A percentile compares a stretch with the other conserved stretches of the same genome.
Evolutionary conservation across 305 asterid genomes (phyloP).

Genomic region (Fraxinus nigra): DNA sequence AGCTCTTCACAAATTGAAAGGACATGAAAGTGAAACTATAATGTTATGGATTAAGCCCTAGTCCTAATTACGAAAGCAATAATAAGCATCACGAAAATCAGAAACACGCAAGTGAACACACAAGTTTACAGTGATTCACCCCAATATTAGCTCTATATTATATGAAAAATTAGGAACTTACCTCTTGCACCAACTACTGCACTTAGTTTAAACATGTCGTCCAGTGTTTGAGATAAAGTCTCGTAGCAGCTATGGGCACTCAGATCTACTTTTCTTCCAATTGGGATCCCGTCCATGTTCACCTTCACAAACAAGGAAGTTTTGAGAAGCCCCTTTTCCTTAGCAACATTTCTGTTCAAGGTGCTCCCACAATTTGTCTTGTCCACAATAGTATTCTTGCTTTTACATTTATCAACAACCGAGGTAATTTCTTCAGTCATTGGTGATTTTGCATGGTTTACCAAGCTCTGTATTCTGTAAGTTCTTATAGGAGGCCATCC

Average conservation of each 20-base stretch:
- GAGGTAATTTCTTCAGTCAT: slow-evolving; percentile 46
- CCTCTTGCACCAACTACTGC: slow-evolving; percentile 40
- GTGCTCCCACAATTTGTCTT: slow-evolving; percentile 24
- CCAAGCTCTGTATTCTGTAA: slow-evolving; percentile 61
- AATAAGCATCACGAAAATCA: background rate
- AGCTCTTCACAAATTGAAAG: background rate
- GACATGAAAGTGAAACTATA: background rate
- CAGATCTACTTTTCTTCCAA: slow-evolving; percentile 82
- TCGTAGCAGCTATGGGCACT: slow-evolving; percentile 64
- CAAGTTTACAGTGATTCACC: background rate
- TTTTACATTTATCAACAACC: slow-evolving; percentile 35
- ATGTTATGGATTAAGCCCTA: background rate
- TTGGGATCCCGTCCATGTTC: slow-evolving; percentile 75
- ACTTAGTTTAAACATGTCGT: slow-evolving; percentile 60
- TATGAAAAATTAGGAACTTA: slow-evolving; percentile 28
- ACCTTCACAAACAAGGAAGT: slow-evolving; percentile 73
- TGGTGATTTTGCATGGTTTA: slow-evolving; percentile 57
- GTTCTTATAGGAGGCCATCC: slow-evolving; percentile 94
- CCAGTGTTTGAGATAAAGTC: slow-evolving; percentile 59
- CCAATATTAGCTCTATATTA: background rate
- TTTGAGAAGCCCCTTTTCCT: slow-evolving; percentile 36
- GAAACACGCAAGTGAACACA: background rate
- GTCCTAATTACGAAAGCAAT: background rate
- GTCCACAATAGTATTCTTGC: slow-evolving; percentile 26
- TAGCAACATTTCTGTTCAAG: slow-evolving; percentile 29